Conservation (phyloP, 495 filamentous ascomycete genomes). For the Penicillium macrosclerotiorum region DNA sequence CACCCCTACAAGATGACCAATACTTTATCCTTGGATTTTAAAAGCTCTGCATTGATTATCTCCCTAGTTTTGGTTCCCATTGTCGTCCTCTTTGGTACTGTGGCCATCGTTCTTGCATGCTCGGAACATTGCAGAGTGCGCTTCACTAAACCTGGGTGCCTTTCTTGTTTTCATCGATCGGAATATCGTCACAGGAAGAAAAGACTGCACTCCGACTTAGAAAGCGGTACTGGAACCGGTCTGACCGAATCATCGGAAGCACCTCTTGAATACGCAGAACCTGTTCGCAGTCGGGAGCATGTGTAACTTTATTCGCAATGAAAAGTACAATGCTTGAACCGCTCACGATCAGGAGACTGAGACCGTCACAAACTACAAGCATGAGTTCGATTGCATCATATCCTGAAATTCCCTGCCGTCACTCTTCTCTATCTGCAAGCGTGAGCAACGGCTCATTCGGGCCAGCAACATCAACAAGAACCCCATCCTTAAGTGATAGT, state of each 20-base stretch:
- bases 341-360: slow-evolving; percentile 10
- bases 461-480: slow-evolving; percentile 23
- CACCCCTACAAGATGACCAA: slow-evolving; percentile 27
- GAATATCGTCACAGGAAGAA: slow-evolving; percentile 13
- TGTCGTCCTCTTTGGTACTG: slow-evolving; percentile 41
- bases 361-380: slow-evolving; percentile 2
- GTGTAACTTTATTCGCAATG: slow-evolving; percentile 16
- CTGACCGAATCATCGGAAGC: slow-evolving; percentile 20
- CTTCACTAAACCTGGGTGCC: slow-evolving; percentile 9
- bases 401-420: slow-evolving; percentile 25
- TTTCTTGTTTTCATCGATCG: slow-evolving; percentile 7
- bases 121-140: slow-evolving; percentile 36
- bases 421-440: slow-evolving; percentile 21
- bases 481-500: slow-evolving; percentile 23
- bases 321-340: slow-evolving; percentile 8
- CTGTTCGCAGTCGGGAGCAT: slow-evolving; percentile 18
- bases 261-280: slow-evolving; percentile 14
- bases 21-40: slow-evolving; percentile 30
- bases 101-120: slow-evolving; percentile 47
- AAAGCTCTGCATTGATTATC: slow-evolving; percentile 41
- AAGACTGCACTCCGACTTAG: slow-evolving; percentile 19
- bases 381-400: slow-evolving; percentile 15
- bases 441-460: slow-evolving; percentile 7
- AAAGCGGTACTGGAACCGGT: slow-evolving; percentile 11
- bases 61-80: slow-evolving; percentile 57